Conservation (phyloP, 2,329 filamentous ascomycete species). For the Bisporella sp. region DNA sequence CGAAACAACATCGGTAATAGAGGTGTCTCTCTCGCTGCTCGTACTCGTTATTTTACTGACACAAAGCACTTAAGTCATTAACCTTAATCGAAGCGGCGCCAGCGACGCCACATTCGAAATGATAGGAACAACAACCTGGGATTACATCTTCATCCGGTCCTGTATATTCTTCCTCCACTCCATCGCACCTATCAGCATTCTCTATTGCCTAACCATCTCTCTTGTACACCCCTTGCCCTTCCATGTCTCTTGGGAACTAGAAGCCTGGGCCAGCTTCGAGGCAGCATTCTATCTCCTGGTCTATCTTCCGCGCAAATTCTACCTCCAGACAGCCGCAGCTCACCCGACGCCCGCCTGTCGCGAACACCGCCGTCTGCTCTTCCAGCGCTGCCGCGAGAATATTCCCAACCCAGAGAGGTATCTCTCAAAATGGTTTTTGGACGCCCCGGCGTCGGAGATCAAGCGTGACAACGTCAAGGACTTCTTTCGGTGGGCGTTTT, state of each 20-base stretch:
- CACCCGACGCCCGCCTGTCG: conserved; percentile 36
- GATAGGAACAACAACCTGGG: too few species aligned
- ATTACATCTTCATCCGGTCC: too few species aligned
- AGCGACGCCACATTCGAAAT: too few species aligned
- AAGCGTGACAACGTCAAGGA: conserved; percentile 49
- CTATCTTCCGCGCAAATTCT: conserved; percentile 36
- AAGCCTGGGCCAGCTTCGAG: conserved; percentile 40
- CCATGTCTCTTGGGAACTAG: conserved; percentile 19
- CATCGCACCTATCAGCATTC: conserved; percentile 38
- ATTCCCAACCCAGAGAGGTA: conserved; percentile 44
- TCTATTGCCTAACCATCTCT: conserved; percentile 34
- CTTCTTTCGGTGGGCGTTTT: conserved; percentile 50
- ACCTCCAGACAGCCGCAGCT: conserved; percentile 39
- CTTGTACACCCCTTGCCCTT: conserved; percentile 10
- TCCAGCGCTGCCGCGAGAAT: conserved; percentile 39
- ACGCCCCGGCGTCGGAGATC: conserved; percentile 41
- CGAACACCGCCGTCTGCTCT: conserved; percentile 39
- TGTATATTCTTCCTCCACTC: conserved; percentile 37
- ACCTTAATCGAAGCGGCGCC: too few species aligned
- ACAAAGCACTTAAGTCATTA: too few species aligned
- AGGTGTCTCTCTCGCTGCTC: too few species aligned
- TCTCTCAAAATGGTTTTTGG: conserved; percentile 47
- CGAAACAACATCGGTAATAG: too few species aligned
- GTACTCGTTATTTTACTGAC: too few species aligned
- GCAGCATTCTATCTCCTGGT: conserved; percentile 42